Evolutionary conservation across 257 asterid genomes (phyloP).

Genomic region (Mentha longifolia): DNA sequence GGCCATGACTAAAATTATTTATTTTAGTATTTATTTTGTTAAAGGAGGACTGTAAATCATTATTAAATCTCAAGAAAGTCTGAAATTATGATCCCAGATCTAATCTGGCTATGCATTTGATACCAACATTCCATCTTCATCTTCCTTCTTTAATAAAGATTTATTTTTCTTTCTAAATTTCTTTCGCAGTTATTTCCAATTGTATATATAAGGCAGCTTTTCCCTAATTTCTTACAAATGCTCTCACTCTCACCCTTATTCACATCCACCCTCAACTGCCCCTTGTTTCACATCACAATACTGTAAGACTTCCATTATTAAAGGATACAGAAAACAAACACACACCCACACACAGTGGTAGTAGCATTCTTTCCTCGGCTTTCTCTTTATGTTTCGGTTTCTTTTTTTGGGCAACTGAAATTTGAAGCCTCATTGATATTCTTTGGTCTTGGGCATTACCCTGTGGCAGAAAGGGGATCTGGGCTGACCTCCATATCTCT

Average conservation of each 20-base stretch:
- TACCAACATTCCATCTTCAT: constrained; percentile 62
- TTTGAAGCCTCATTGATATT: constrained; percentile 45
- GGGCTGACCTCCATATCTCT: constrained; percentile 43
- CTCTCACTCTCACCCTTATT: constrained; percentile 21
- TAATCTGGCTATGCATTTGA: constrained; percentile 41
- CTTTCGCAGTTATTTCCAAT: constrained; percentile 19
- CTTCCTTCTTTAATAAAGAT: constrained; percentile 24
- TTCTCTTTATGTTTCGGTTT: constrained; percentile 36
- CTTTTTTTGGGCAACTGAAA: constrained; percentile 42
- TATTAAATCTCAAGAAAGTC: constrained; percentile 37
- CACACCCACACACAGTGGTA: constrained; percentile 22
- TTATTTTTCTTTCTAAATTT: constrained; percentile 3
- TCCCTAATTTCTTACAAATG: constrained; percentile 32
- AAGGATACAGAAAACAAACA: constrained; percentile 17
- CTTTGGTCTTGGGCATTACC: constrained; percentile 43
- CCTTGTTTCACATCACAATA: constrained; percentile 28
- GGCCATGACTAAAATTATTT: constrained; percentile 22
- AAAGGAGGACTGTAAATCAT: constrained; percentile 13
- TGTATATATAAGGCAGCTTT: constrained; percentile 40
- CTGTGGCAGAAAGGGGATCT: constrained; percentile 54
- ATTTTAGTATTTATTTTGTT: neutral
- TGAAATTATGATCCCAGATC: constrained; percentile 51
- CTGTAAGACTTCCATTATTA: constrained; percentile 24
- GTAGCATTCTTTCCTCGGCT: constrained; percentile 20
- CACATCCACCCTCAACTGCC: constrained; percentile 34